Evolutionary conservation across 306 rosid genomes (phyloP).

Genomic region (Corylus heterophylla): DNA sequence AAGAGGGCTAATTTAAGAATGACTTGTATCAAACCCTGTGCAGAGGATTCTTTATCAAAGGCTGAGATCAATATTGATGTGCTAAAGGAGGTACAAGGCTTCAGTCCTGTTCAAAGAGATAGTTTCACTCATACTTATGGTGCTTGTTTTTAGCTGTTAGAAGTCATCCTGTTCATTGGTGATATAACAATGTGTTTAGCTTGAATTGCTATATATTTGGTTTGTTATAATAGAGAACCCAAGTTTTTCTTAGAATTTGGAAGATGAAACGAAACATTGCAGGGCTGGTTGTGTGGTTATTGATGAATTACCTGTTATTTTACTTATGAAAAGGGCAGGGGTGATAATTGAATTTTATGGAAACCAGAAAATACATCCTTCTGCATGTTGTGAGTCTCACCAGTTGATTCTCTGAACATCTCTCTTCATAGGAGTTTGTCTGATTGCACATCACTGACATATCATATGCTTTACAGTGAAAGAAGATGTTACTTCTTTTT

Average conservation of each 20-base stretch:
- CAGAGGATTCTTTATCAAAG: slow-evolving; percentile 84
- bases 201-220: slow-evolving; percentile 14
- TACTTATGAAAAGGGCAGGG: not conserved
- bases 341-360: not conserved
- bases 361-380: not conserved
- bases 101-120: slow-evolving; percentile 18
- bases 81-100: slow-evolving; percentile 77
- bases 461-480: not conserved
- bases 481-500: not conserved
- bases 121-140: slow-evolving; percentile 9
- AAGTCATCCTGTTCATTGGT: slow-evolving; percentile 23
- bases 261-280: not conserved
- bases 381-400: slow-evolving; percentile 2
- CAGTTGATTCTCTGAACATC: not conserved
- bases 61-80: slow-evolving; percentile 81
- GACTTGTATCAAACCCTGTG: slow-evolving; percentile 77
- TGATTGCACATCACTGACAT: not conserved
- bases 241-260: slow-evolving; percentile 2
- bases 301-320: not conserved
- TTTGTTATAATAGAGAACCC: not conserved
- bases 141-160: slow-evolving; percentile 5
- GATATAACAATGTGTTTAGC: slow-evolving; percentile 8
- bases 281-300: not conserved
- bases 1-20: slow-evolving; percentile 69
- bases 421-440: not conserved